Evolutionary conservation across 2,329 filamentous ascomycete genomes (phyloP), one percentile per base, ranked within the genome.

Genomic region (Ophiostoma sp.): DNA sequence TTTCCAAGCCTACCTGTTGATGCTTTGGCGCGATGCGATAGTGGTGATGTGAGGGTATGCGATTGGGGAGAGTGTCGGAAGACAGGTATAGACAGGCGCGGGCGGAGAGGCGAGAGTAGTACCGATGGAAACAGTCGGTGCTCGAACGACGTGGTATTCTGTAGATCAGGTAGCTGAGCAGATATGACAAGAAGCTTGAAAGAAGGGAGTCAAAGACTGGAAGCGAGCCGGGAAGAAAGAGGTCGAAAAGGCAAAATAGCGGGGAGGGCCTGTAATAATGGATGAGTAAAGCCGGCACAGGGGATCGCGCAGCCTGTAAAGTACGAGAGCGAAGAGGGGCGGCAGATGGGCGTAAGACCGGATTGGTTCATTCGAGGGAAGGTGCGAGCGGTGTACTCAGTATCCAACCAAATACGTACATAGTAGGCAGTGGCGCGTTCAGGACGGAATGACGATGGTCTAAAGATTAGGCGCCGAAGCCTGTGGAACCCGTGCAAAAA

Each of bases 211-310:
- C 35, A 35, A 5, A 33, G 48, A 44, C 6, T 41, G 33, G 44
- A 33, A 17, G 31, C 39, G 15, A 33, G 48, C 39, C 4, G 35
- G 39, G 54, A 67, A 39, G 44, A 33, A 39, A 64, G 36, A 69
- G 23, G 68, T 62, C 39, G 36, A 60, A 57, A 57, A 70, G 54
- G 57, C 57, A 62, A 62, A 62, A 62, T 44, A n/a, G 67, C 41
- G 33, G 67, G 41, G 52, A 27, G 35, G 60, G 66, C 54, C 66
- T 15, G 35, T 60, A 66, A 67, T 11, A 20, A 23, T 23, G 52
- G 67, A 57, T 57, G 67, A 67, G 66, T 52, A 52, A 52, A 44
- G 27, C 41, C 36, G 33, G 27, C 39, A 33, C 27, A 62, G 57
- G 57, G 57, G 57, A 35, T 27, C n/a, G 52, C 23, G 52, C 52